Base-by-base conservation (phyloP, 2,329 filamentous ascomycete species). In the Allantophomopsis lycopodina region DNA sequence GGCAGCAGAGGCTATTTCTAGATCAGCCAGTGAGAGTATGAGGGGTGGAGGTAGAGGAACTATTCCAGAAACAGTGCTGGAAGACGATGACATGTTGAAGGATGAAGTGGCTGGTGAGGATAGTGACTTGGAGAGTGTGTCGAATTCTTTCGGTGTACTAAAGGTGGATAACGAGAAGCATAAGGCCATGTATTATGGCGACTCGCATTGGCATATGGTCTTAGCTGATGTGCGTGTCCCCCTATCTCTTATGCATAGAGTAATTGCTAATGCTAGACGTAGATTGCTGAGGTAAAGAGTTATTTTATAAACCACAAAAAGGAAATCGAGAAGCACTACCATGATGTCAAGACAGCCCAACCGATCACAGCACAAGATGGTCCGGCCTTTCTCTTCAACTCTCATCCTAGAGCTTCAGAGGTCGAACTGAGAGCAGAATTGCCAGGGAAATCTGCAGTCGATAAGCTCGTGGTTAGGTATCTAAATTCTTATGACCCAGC, bases 231-330 rank as follows among this genome's bases (percentile, higher is more conserved):
- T 72, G 51, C 57, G 66, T 58, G 2, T 15, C 10, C 23, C 8
- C 18, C 6, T 37, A 8, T 10, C 3, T 34, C 32, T 34, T 37
- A 14, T 30, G 30, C 10, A 18, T 16, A 30, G 11, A n/a, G 17
- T 33, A 17, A 20, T 16, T 16, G 32, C 35, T 41, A 28, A 41
- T 21, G 34, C 16, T 8, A 11, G n/a, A 11, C 31, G 11, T 32
- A 81, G 71, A 91, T 98, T 46, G 70, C 84, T 8, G 91, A 98
- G 63, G 89, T 98, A 18, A 94, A 89, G 55, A 88, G 81, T 49
- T 95, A 91, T 61, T 96, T 94, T 52, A 62, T 64, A 14, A 76
- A 71, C 30, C 86, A 95, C 60, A 93, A 91, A 58, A 88, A 91
- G 54, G 87, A 95, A 48, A 70, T 89, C 43, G 85, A 93, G 55